These are phyloP conservation scores for Debaryomyces castellii DNA, from an alignment of 805 yeast species.

Conservation along the genomic window DNA sequence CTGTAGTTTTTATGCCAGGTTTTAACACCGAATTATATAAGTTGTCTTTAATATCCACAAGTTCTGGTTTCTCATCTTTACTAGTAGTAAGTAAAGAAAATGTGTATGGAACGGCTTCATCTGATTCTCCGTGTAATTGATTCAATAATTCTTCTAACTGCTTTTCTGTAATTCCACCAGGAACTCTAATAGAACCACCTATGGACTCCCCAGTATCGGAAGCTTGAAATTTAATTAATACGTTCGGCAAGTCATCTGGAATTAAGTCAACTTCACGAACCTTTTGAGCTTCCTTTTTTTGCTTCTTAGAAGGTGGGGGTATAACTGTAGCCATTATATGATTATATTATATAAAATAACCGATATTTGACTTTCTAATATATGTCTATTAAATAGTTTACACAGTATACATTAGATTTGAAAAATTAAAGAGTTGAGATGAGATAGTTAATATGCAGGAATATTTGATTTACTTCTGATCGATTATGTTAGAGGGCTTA, in stretches of 20 bases:
- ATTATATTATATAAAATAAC: background rate
- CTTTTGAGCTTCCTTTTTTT: slow-evolving; percentile 77
- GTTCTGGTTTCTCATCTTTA: slow-evolving; percentile 31
- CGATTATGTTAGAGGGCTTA: slow-evolving; percentile 14
- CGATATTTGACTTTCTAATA: background rate
- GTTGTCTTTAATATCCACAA: slow-evolving; percentile 75
- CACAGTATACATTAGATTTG: background rate
- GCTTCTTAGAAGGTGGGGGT: slow-evolving; percentile 93
- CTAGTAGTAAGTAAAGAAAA: slow-evolving; percentile 62
- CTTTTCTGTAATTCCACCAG: slow-evolving; percentile 80
- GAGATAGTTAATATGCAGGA: slow-evolving; percentile 5
- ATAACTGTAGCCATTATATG: slow-evolving; percentile 79
- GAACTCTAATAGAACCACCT: slow-evolving; percentile 87
- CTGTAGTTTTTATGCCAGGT: slow-evolving; percentile 86
- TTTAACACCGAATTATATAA: slow-evolving; percentile 77
- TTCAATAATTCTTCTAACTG: slow-evolving; percentile 89
- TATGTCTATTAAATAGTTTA: slow-evolving; percentile 5
- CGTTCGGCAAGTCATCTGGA: slow-evolving; percentile 83
- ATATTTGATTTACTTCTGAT: background rate
- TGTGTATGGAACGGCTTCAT: slow-evolving; percentile 88
- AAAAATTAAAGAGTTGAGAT: background rate
- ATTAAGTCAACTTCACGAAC: slow-evolving; percentile 71
- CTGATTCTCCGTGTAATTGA: slow-evolving; percentile 65
- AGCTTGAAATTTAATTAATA: slow-evolving; percentile 85
- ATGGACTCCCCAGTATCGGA: slow-evolving; percentile 86